Evolutionary conservation across 2,329 filamentous ascomycete species (phyloP).

Genomic region (Cladosporium austrohemisphaericum): DNA sequence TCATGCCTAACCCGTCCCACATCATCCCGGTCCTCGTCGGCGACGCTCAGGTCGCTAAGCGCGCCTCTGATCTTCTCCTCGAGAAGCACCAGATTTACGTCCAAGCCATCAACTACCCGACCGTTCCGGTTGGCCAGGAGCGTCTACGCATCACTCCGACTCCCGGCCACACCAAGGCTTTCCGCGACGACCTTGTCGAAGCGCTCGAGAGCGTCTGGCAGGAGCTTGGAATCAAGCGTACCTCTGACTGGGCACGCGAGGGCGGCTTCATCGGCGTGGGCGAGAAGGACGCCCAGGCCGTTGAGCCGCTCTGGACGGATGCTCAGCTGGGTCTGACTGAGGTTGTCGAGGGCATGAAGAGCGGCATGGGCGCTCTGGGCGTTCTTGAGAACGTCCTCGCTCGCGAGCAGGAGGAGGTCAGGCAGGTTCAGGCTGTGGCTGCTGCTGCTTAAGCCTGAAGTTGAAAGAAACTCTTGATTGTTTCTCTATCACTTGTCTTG

Average conservation of each 20-base stretch:
- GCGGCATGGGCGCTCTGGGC: constrained; percentile 40
- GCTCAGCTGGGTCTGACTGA: constrained; percentile 76
- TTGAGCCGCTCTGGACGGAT: constrained; percentile 85
- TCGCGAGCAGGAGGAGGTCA: constrained; percentile 42
- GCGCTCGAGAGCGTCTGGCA: constrained; percentile 87
- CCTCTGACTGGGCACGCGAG: constrained; percentile 82
- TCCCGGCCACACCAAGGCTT: constrained; percentile 80
- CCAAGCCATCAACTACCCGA: constrained; percentile 98
- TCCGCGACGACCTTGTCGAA: constrained; percentile 78
- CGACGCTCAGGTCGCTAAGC: constrained; percentile 87
- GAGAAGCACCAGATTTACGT: constrained; percentile 93
- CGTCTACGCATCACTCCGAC: constrained; percentile 93
- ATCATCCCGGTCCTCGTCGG: constrained; percentile 93
- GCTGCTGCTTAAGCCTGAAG: constrained; percentile 27
- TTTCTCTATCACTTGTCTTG: too few species aligned
- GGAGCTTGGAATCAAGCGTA: constrained; percentile 84
- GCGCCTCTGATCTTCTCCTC: constrained; percentile 86
- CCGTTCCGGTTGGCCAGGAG: constrained; percentile 96
- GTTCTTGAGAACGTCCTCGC: constrained; percentile 49
- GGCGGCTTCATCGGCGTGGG: constrained; percentile 96
- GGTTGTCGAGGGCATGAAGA: constrained; percentile 58
- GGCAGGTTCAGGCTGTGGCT: constrained; percentile 36
- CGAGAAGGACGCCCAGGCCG: constrained; percentile 57
- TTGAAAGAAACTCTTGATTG: too few species aligned
- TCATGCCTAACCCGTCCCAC: constrained; percentile 96